phyloP scores from a whole-genome alignment of 2,329 filamentous ascomycete species.

The Microcyclospora pomicola region DNA sequence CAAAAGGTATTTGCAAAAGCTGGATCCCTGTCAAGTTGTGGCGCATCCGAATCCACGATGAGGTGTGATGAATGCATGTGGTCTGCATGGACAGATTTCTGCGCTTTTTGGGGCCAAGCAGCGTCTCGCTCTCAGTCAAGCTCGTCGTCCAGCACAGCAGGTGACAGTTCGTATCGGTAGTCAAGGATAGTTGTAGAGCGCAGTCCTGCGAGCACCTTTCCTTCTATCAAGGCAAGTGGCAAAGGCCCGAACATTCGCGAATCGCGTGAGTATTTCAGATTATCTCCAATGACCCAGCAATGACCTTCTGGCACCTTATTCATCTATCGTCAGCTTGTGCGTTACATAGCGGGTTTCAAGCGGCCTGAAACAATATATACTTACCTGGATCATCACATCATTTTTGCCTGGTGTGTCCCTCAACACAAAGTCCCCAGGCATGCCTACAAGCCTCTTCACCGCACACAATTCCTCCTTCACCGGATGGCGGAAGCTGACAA shows the following conservation, averaged over 20 bases:
- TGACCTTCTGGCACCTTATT: constrained; percentile 73
- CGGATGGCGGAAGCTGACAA: constrained; percentile 68
- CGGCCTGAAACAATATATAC: background rate
- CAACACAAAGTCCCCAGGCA: constrained; percentile 55
- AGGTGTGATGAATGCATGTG: too few species aligned
- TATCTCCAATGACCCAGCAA: constrained; percentile 84
- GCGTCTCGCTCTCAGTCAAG: too few species aligned
- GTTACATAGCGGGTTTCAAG: background rate
- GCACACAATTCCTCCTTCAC: constrained; percentile 38
- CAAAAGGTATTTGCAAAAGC: too few species aligned
- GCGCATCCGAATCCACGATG: too few species aligned
- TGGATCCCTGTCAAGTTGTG: too few species aligned
- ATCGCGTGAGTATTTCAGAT: constrained; percentile 69
- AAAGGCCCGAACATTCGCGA: constrained; percentile 77
- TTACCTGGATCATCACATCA: constrained; percentile 51
- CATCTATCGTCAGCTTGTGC: background rate
- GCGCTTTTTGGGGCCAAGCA: too few species aligned
- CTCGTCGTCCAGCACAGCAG: too few species aligned
- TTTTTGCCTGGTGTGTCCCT: constrained; percentile 43
- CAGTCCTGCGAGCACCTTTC: constrained; percentile 45
- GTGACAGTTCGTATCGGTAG: too few species aligned
- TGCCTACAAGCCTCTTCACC: constrained; percentile 58
- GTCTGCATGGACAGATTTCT: too few species aligned
- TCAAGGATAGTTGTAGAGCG: too few species aligned
- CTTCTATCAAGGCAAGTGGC: constrained; percentile 68